These are phyloP conservation scores for Domatiomyces globalis DNA, from an alignment of 2,329 filamentous ascomycete genomes.

Conservation along the genomic window DNA sequence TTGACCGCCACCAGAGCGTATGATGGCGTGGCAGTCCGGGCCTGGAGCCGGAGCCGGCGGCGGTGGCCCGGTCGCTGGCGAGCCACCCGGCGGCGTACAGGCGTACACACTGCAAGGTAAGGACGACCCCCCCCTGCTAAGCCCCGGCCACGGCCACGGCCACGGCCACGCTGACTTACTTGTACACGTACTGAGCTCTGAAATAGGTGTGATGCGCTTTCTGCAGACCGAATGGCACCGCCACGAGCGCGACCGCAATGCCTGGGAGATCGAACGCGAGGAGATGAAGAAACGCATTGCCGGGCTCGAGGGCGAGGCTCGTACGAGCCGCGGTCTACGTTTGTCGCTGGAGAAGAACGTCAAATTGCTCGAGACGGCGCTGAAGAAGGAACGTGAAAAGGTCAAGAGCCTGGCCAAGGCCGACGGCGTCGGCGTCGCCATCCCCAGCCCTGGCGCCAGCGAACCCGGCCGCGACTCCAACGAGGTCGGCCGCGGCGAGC, in stretches of 20 bases:
- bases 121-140: neutral
- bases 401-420: conserved; percentile 40
- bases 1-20: conserved; percentile 9
- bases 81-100: conserved; percentile 16
- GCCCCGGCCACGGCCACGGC: too few relatives aligned
- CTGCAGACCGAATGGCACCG: conserved; percentile 98
- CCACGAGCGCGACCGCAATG: conserved; percentile 92
- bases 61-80: conserved; percentile 10
- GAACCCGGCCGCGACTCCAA: conserved; percentile 28
- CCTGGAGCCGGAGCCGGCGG: conserved; percentile 10
- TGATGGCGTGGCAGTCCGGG: conserved; percentile 19
- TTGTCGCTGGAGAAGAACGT: conserved; percentile 85
- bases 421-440: conserved; percentile 40
- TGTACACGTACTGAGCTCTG: neutral
- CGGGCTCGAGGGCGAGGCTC: conserved; percentile 74
- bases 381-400: conserved; percentile 68
- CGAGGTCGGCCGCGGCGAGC: conserved; percentile 32
- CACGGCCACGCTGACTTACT: neutral
- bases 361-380: conserved; percentile 70
- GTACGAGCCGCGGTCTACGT: conserved; percentile 75
- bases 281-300: conserved; percentile 99
- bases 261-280: conserved; percentile 97
- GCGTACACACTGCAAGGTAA: conserved; percentile 19
- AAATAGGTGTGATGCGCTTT: conserved; percentile 89
- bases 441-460: conserved; percentile 24